phyloP scores from a whole-genome alignment of 2,329 filamentous ascomycete genomes.

The Apiospora pterosperma region DNA sequence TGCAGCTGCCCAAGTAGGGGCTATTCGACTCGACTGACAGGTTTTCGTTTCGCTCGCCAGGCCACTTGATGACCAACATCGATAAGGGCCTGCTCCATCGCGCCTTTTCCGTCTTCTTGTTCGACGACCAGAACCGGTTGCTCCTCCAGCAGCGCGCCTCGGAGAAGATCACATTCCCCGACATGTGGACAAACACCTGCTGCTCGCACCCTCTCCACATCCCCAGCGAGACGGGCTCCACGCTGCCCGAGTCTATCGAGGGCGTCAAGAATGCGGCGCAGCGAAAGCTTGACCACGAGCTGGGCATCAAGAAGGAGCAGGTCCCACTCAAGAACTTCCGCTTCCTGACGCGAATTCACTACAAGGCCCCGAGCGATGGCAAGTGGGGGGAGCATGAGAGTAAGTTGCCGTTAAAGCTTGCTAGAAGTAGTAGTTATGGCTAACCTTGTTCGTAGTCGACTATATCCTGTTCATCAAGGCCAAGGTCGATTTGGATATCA shows the following conservation, averaged over 20 bases:
- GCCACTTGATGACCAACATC: slow-evolving; percentile 99
- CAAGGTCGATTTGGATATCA: slow-evolving; percentile 78
- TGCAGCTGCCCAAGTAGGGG: neutral
- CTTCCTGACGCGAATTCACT: slow-evolving; percentile 96
- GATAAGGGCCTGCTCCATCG: slow-evolving; percentile 93
- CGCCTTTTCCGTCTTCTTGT: slow-evolving; percentile 96
- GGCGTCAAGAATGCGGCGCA: slow-evolving; percentile 91
- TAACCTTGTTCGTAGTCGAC: slow-evolving; percentile 64
- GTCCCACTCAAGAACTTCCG: slow-evolving; percentile 89
- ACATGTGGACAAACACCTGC: slow-evolving; percentile 99
- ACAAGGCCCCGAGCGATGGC: slow-evolving; percentile 93
- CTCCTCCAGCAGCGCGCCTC: slow-evolving; percentile 92
- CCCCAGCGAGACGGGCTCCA: slow-evolving; percentile 83
- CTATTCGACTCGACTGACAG: slow-evolving; percentile 10
- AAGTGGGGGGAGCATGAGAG: slow-evolving; percentile 99
- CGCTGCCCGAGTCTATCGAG: slow-evolving; percentile 72
- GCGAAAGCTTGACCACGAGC: slow-evolving; percentile 90
- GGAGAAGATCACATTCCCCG: slow-evolving; percentile 98
- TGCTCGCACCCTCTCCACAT: slow-evolving; percentile 95
- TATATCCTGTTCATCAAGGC: slow-evolving; percentile 99
- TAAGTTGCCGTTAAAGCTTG: slow-evolving; percentile 43
- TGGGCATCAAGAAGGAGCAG: slow-evolving; percentile 85
- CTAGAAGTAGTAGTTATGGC: neutral
- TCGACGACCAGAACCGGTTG: slow-evolving; percentile 88
- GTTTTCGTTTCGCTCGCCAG: slow-evolving; percentile 40